phyloP scores from a whole-genome alignment of 2,329 filamentous ascomycete species.

The Zymoseptoria ardabiliae region DNA sequence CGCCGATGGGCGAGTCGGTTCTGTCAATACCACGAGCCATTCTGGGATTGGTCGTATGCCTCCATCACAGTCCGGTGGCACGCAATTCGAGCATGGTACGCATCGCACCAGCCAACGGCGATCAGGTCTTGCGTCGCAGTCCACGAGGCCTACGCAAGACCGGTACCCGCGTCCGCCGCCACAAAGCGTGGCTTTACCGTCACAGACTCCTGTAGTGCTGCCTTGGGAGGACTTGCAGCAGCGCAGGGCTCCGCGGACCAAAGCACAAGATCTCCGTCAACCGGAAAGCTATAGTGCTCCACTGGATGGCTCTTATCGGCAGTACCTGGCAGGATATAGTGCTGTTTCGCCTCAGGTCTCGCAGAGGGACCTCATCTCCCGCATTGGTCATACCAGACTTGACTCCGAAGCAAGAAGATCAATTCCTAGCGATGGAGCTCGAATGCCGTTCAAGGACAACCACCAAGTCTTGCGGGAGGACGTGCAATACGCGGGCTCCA shows the following conservation, averaged over 20 bases:
- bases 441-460: not conserved
- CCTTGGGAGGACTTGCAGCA: not conserved
- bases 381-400: not conserved
- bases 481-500: not conserved
- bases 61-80: not conserved
- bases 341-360: not conserved
- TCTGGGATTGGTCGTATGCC: not conserved
- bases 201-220: not conserved
- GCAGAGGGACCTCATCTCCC: not conserved
- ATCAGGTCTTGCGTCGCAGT: conserved; percentile 6
- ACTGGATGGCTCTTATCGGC: not conserved
- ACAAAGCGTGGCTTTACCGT: not conserved
- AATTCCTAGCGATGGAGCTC: not conserved
- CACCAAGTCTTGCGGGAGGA: not conserved
- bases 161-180: not conserved
- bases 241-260: not conserved
- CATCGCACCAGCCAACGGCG: not conserved
- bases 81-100: not conserved
- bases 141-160: not conserved
- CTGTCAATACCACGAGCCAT: not conserved
- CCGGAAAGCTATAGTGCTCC: not conserved
- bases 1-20: conserved; percentile 5
- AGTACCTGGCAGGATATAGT: not conserved
- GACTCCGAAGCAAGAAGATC: not conserved
- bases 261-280: not conserved